Percentiles rank a stretch among this genome's conserved stretches.
These are phyloP conservation scores for Sextonia rubra DNA, from an alignment of 164 flowering plant species.

Conservation along the genomic window DNA sequence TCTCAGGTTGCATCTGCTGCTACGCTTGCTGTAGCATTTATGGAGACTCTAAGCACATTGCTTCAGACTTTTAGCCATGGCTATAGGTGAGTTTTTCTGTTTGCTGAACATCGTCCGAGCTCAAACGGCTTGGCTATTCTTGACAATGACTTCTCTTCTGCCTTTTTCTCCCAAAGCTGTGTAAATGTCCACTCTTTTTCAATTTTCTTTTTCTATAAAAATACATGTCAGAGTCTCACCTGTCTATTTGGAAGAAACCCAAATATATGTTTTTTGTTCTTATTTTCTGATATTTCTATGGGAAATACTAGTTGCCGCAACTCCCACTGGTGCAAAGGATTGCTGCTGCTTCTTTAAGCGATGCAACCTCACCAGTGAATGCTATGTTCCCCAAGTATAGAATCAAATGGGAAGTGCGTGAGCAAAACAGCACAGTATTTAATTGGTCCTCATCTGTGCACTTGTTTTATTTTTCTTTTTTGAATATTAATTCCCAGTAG, in stretches of 20 bases:
- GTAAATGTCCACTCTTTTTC: not conserved
- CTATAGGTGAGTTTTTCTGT: constrained; percentile 46
- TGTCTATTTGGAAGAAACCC: not conserved
- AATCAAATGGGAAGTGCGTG: not conserved
- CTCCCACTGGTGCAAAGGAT: not conserved
- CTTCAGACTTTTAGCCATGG: constrained; percentile 63
- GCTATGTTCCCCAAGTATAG: not conserved
- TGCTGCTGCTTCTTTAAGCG: not conserved
- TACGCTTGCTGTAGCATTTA: constrained; percentile 85
- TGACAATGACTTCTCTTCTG: not conserved
- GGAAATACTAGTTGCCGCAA: not conserved
- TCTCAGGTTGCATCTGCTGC: constrained; percentile 95
- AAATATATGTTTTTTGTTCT: not conserved
- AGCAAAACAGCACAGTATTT: not conserved
- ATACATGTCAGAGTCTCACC: not conserved
- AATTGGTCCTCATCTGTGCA: not conserved
- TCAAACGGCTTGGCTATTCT: too few species aligned
- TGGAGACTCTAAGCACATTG: constrained; percentile 82
- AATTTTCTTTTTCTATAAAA: too few species aligned
- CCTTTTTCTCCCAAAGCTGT: not conserved
- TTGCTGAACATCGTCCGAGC: not conserved
- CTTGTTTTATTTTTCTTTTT: not conserved
- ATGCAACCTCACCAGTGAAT: not conserved
- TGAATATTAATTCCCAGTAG: not conserved
- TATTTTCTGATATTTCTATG: not conserved